Conservation (phyloP, 192 early-diverging fungal genomes). For the Powellomyces hirtus region DNA sequence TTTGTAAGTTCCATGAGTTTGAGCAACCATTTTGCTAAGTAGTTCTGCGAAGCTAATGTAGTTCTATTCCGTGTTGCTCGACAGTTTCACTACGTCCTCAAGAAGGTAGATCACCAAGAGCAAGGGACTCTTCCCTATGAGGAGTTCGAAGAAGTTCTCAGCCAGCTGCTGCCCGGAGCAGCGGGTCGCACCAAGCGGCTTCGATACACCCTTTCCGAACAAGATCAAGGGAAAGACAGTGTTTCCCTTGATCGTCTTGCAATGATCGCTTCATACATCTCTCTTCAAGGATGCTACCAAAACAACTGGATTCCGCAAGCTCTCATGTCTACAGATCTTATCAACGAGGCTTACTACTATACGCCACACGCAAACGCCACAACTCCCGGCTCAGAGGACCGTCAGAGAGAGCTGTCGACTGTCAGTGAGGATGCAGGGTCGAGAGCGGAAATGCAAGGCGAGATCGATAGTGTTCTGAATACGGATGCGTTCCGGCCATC, state of each 20-base stretch:
- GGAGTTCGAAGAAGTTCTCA: constrained; percentile 46
- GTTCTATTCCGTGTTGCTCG: too few species aligned
- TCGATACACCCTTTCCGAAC: constrained; percentile 36
- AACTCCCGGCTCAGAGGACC: constrained; percentile 4
- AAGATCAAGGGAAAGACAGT: constrained; percentile 25
- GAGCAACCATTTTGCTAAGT: too few species aligned
- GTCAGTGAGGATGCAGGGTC: constrained; percentile 1
- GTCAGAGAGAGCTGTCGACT: neutral
- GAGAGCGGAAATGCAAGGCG: constrained; percentile 23
- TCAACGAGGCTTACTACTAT: constrained; percentile 33
- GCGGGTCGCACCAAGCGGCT: constrained; percentile 24
- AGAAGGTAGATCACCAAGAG: constrained; percentile 38
- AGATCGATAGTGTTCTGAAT: constrained; percentile 33
- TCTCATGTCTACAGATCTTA: constrained; percentile 34
- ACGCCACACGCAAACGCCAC: neutral
- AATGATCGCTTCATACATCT: constrained; percentile 32
- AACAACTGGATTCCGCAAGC: constrained; percentile 43
- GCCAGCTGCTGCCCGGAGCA: constrained; percentile 29
- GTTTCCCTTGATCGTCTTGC: constrained; percentile 34
- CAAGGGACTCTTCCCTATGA: constrained; percentile 31
- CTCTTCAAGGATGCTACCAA: constrained; percentile 28
- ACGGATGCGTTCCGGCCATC: neutral
- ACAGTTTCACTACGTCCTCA: constrained; percentile 17
- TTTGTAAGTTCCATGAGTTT: constrained; percentile 31
- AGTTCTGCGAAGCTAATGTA: too few species aligned